These are phyloP conservation scores for Mycena haematopus DNA, from an alignment of 768 basidiomycete species.

Conservation along the genomic window DNA sequence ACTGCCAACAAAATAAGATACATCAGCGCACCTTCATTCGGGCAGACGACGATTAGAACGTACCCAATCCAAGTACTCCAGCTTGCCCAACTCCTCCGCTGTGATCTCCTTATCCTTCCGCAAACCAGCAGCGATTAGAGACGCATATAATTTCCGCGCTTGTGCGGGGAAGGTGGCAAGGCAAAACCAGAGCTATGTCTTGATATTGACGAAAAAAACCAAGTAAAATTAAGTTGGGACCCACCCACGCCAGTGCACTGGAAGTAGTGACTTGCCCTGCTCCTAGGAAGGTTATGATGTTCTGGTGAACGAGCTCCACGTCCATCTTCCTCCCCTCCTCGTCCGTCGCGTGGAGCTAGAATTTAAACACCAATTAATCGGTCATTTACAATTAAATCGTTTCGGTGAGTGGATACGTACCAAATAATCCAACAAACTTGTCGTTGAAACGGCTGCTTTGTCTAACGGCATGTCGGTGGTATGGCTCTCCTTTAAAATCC, in stretches of 20 bases:
- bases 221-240: not conserved
- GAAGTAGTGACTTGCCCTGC: slow-evolving; percentile 29
- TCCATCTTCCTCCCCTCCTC: slow-evolving; percentile 27
- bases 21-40: not conserved
- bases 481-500: not conserved
- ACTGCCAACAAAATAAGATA: not conserved
- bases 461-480: slow-evolving; percentile 3
- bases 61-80: slow-evolving; percentile 30
- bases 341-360: slow-evolving; percentile 24
- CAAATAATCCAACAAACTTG: slow-evolving; percentile 26
- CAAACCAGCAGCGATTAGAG: slow-evolving; percentile 21
- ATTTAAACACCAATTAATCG: not conserved
- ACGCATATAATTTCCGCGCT: slow-evolving; percentile 23
- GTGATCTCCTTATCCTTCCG: slow-evolving; percentile 21
- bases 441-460: slow-evolving; percentile 10
- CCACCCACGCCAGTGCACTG: slow-evolving; percentile 21
- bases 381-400: not conserved
- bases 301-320: slow-evolving; percentile 18
- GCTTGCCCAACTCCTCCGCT: slow-evolving; percentile 20
- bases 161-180: slow-evolving; percentile 22
- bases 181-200: slow-evolving; percentile 21
- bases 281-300: slow-evolving; percentile 22
- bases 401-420: not conserved
- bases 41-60: not conserved
- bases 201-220: not conserved